These are phyloP conservation scores for Cucurbita argyrosperma DNA, from an alignment of 306 rosid species.

Conservation along the genomic window DNA sequence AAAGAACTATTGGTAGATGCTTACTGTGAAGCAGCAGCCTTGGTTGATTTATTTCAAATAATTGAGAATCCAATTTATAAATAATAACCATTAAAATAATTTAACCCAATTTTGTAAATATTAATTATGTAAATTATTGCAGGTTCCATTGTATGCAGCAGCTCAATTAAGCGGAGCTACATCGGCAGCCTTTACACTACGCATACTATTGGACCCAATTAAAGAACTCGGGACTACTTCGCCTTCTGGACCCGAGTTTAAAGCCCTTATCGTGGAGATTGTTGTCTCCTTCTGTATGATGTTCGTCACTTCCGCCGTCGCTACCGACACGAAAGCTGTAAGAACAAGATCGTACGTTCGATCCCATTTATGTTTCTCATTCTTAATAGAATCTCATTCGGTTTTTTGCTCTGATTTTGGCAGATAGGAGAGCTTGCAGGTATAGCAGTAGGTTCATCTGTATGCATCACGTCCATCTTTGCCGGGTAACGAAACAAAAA, in stretches of 20 bases:
- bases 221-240: conserved; percentile 40
- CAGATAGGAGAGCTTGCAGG: conserved; percentile 64
- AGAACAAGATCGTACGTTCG: background rate
- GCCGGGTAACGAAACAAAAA: conserved; percentile 43
- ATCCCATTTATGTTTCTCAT: too few species aligned
- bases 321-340: conserved; percentile 72
- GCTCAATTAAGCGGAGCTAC: conserved; percentile 65
- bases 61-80: background rate
- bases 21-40: background rate
- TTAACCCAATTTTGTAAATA: too few species aligned
- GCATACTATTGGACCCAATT: conserved; percentile 31
- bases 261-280: conserved; percentile 57
- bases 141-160: conserved; percentile 66
- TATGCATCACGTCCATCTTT: conserved; percentile 60
- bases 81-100: too few species aligned
- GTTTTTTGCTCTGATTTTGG: background rate
- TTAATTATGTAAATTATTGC: background rate
- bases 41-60: background rate
- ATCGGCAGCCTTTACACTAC: conserved; percentile 50
- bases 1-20: background rate
- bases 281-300: conserved; percentile 59
- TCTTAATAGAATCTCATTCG: too few species aligned
- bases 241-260: conserved; percentile 38
- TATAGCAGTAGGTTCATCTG: conserved; percentile 70
- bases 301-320: conserved; percentile 55